Base-by-base conservation (phyloP, 352 stramenopile species). In the Globisporangium yorkense region DNA sequence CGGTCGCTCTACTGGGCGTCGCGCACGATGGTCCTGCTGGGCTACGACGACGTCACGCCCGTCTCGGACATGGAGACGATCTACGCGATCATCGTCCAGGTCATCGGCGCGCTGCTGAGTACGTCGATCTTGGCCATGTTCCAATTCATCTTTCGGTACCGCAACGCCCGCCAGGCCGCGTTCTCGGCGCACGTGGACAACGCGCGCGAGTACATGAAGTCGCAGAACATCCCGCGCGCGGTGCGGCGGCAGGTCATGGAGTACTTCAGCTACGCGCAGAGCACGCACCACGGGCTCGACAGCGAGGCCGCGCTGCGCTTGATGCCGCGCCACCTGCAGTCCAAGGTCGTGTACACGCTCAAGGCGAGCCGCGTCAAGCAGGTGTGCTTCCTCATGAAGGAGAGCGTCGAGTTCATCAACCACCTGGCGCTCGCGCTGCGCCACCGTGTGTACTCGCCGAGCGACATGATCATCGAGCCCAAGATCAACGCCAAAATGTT, bases 401-500 rank as follows among this genome's bases (percentile, higher is more conserved):
- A 91, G 57, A 89, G 72, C 51, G 61, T 81, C 46, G 80, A 86
- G 52, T 84, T 91, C 40, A 83, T 88, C 48, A 88, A 91, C 18
- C 46, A 80, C 18, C 49, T 89, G 2, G 79, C 76, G 16, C 61
- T 79, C 2, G 62, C 74, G 3, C 65, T 91, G 0, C 59, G 66
- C 3, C 74, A 77, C 45, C 65, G 66, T 27, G 77, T 87, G 3
- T 89, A 88, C 44, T 80, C 78, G 0, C 80, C 80, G 10, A 54
- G 55, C 16, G 77, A 90, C 31, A 71, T 65, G 27, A 87, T 90
- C 49, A 88, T 87, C 21, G 75, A 88, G 50, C 70, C 75, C 13
- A 90, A 88, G 40, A 72, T 88, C 48, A 90, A 87, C 41, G 70
- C 76, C 29, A 72, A 83, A 47, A 88, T 88, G 80, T 90, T 87